Evolutionary conservation across 257 asterid species (phyloP).

Genomic region (Scutellaria baicalensis): DNA sequence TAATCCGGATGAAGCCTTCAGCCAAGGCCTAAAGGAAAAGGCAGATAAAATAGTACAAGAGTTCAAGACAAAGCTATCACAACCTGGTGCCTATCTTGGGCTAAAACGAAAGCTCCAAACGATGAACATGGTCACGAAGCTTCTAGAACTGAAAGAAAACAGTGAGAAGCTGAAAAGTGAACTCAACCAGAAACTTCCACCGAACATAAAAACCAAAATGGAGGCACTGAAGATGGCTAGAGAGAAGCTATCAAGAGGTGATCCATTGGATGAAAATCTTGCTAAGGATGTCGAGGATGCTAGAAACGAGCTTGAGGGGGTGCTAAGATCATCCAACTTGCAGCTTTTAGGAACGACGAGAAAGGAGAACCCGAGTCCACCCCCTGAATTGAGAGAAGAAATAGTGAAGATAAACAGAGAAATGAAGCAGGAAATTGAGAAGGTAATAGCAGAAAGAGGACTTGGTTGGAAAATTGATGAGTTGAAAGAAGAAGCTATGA

Average conservation of each 20-base stretch:
- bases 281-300: conserved; percentile 21
- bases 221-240: conserved; percentile 22
- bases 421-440: conserved; percentile 30
- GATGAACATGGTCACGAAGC: conserved; percentile 21
- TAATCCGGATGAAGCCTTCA: conserved; percentile 24
- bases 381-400: conserved; percentile 28
- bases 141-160: conserved; percentile 32
- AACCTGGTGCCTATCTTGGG: conserved; percentile 38
- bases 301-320: conserved; percentile 27
- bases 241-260: conserved; percentile 23
- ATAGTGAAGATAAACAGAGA: conserved; percentile 24
- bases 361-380: background rate
- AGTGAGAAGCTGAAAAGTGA: conserved; percentile 36
- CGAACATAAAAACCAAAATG: conserved; percentile 28
- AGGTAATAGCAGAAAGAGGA: conserved; percentile 16
- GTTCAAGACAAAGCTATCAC: conserved; percentile 33
- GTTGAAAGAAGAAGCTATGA: conserved; percentile 26
- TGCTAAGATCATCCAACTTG: conserved; percentile 35
- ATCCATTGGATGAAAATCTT: conserved; percentile 24
- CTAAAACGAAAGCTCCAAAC: conserved; percentile 38
- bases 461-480: conserved; percentile 31
- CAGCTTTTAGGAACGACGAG: conserved; percentile 26
- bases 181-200: conserved; percentile 36
- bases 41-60: conserved; percentile 35
- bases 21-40: conserved; percentile 26